Base-by-base conservation (phyloP, 2,329 filamentous ascomycete genomes). In the Alternaria brassicicola region DNA sequence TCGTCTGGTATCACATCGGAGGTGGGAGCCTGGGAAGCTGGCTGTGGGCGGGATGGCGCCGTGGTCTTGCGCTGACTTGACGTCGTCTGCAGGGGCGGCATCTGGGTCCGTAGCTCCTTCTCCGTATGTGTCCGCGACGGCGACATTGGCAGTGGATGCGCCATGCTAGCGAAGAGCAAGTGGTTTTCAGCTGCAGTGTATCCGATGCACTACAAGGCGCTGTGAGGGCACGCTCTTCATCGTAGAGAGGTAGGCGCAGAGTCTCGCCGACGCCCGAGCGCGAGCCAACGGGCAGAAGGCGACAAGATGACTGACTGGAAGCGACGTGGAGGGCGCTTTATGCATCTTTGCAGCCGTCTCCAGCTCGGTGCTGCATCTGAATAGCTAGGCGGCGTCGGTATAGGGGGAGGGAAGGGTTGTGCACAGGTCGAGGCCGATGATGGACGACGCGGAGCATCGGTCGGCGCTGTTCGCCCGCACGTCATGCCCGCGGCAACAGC, bases 31-130 rank as follows among this genome's bases (percentile, higher is more conserved):
- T 62, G 60, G 38, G 59, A 51, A 2, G 49, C 48, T 12, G 56
- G 51, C 33, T 49, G 62, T 25, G 63, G 48, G 38, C 65, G 65
- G 25, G 67, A 54, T 15, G 57, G 54, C 17, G 62, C 31, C 7
- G 67, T 59, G 55, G 38, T 64, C 57, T 55, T 64, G 61, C 46
- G 62, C 17, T 71, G 59, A 13, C 62, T 52, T 41, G 69, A 53
- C 8, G 66, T 59, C 15, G 73, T 70, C 35, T 71, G 69, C 6
- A 71, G 52, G 38, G 63, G 66, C 12, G 73, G 66, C 50, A 72
- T 64, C 50, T 68, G 68, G 39, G 43, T 56, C 57, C 69, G 71
- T 50, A 71, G 68, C 62, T 75, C 70, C 57, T 61, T 66, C 60
- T 75, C 73, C 26, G 65, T 54, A 33, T 67, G 62, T 33, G 56